Evolutionary conservation across 2,329 filamentous ascomycete genomes (phyloP).

Genomic region (Cladosporium sp.): DNA sequence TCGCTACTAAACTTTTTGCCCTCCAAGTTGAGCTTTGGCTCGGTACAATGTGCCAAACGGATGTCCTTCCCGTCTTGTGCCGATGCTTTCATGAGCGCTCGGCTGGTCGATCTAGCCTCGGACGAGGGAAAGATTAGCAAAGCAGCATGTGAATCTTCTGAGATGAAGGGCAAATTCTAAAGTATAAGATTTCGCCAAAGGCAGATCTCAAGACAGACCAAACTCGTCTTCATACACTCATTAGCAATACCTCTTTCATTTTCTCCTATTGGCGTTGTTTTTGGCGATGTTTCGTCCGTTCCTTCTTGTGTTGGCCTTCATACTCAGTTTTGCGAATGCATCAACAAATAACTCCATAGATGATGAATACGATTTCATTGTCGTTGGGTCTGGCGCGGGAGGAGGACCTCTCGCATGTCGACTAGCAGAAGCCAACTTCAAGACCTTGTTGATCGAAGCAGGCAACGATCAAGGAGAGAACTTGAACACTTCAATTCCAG

Average conservation of each 20-base stretch:
- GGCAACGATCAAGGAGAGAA: slow-evolving; percentile 55
- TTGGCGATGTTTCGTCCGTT: not conserved
- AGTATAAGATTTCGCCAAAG: too few species aligned
- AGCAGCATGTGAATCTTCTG: too few species aligned
- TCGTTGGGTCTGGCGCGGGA: slow-evolving; percentile 58
- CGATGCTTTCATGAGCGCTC: too few species aligned
- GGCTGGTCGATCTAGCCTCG: too few species aligned
- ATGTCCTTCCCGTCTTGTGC: too few species aligned
- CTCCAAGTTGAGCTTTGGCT: too few species aligned
- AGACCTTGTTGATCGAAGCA: slow-evolving; percentile 58
- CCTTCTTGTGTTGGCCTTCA: not conserved
- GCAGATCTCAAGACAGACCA: too few species aligned
- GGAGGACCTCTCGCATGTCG: slow-evolving; percentile 49
- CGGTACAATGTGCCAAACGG: too few species aligned
- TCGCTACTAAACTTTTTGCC: too few species aligned
- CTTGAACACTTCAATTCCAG: slow-evolving; percentile 51
- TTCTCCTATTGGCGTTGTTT: not conserved
- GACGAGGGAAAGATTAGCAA: too few species aligned
- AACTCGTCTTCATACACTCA: not conserved
- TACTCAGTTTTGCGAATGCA: not conserved
- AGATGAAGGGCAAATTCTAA: too few species aligned
- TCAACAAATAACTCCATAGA: not conserved
- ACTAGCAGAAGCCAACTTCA: slow-evolving; percentile 56
- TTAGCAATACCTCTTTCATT: not conserved
- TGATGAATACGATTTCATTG: slow-evolving; percentile 55